Evolutionary conservation across 2,329 filamentous ascomycete genomes (phyloP).

Genomic region (Colletotrichum chrysophilum): DNA sequence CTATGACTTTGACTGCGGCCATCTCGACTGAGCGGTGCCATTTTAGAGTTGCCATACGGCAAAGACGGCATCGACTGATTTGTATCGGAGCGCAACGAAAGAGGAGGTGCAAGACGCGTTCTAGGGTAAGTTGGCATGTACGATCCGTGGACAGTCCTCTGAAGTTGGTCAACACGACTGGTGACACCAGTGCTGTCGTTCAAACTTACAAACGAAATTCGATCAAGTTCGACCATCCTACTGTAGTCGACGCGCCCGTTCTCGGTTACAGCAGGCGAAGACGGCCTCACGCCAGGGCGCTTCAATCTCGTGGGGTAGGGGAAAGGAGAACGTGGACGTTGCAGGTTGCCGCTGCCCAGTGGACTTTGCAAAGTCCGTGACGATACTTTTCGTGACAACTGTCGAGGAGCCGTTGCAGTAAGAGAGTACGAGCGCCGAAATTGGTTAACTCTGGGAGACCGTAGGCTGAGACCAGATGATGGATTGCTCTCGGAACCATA

Average conservation of each 20-base stretch:
- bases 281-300: conserved; percentile 55
- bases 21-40: conserved; percentile 16
- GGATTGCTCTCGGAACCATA: conserved; percentile 56
- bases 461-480: conserved; percentile 44
- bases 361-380: conserved; percentile 54
- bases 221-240: conserved; percentile 55
- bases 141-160: conserved; percentile 51
- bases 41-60: conserved; percentile 24
- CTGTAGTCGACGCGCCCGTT: conserved; percentile 53
- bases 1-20: conserved; percentile 25
- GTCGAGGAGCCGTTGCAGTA: conserved; percentile 54
- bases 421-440: conserved; percentile 59
- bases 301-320: conserved; percentile 63
- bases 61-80: conserved; percentile 47
- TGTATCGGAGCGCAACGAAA: conserved; percentile 43
- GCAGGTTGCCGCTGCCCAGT: conserved; percentile 44
- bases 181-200: not conserved
- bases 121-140: conserved; percentile 43
- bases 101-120: conserved; percentile 39
- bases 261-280: conserved; percentile 55
- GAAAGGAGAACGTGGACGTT: conserved; percentile 63
- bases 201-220: conserved; percentile 48
- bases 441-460: conserved; percentile 48
- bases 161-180: not conserved
- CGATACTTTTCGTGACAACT: conserved; percentile 52